Percentiles rank a stretch among this genome's conserved stretches.
Evolutionary conservation across 2,329 filamentous ascomycete species (phyloP).

Genomic region (Verticillium alfalfae): DNA sequence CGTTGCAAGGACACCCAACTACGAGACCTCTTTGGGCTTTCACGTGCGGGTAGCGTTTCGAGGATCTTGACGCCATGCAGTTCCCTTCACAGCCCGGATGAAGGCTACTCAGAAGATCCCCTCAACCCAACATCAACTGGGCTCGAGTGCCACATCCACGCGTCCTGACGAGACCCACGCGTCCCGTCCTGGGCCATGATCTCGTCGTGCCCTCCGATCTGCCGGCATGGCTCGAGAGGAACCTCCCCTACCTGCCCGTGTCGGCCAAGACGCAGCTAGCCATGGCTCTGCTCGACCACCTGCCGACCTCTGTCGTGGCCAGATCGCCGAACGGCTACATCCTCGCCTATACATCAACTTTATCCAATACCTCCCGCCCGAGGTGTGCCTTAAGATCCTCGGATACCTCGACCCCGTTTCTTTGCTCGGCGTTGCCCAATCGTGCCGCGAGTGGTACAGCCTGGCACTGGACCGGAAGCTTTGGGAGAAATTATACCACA

Average conservation of each 20-base stretch:
- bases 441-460: conserved; percentile 77
- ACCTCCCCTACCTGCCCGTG: conserved; percentile 43
- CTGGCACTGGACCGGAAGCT: conserved; percentile 77
- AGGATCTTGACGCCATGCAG: conserved; percentile 4
- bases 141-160: conserved; percentile 13
- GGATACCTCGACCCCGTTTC: conserved; percentile 78
- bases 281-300: conserved; percentile 68
- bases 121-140: conserved; percentile 34
- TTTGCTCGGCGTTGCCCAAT: conserved; percentile 70
- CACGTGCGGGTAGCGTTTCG: not conserved
- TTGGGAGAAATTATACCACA: conserved; percentile 77
- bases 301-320: conserved; percentile 77
- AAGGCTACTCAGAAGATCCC: conserved; percentile 80
- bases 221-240: conserved; percentile 42
- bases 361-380: conserved; percentile 75
- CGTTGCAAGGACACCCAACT: not conserved
- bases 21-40: not conserved
- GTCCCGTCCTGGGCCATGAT: conserved; percentile 22
- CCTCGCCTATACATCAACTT: conserved; percentile 92
- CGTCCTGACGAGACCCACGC: not conserved
- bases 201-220: conserved; percentile 33
- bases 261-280: conserved; percentile 59
- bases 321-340: conserved; percentile 74
- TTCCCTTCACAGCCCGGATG: conserved; percentile 58
- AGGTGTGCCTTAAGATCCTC: conserved; percentile 86